Evolutionary conservation across 768 basidiomycete genomes (phyloP).

Genomic region (Naganishia kalamii): DNA sequence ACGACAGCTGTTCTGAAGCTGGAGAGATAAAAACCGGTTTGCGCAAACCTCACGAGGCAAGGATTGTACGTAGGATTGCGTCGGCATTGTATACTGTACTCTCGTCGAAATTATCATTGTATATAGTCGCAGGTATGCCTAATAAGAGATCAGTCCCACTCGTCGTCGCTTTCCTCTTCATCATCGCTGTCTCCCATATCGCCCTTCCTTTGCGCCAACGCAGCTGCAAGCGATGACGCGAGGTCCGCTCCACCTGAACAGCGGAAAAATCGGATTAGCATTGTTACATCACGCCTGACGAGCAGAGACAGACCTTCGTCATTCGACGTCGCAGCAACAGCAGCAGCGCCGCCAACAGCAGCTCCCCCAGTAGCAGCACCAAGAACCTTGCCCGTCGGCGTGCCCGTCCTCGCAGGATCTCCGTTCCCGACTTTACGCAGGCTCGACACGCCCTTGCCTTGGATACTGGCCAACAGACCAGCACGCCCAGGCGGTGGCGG

Average conservation of each 20-base stretch:
- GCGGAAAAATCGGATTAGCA: background rate
- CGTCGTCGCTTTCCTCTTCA: constrained; percentile 56
- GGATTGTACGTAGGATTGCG: too few species aligned
- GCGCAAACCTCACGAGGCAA: too few species aligned
- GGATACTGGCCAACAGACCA: constrained; percentile 66
- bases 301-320: background rate
- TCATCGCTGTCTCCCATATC: constrained; percentile 75
- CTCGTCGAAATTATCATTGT: too few species aligned
- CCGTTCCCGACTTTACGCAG: constrained; percentile 56
- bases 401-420: constrained; percentile 25
- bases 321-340: background rate
- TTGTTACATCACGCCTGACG: too few species aligned
- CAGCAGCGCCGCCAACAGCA: constrained; percentile 36
- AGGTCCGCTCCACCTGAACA: constrained; percentile 61
- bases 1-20: too few species aligned
- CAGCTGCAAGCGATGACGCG: constrained; percentile 75
- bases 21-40: too few species aligned
- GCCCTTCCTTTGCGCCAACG: constrained; percentile 74
- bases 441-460: constrained; percentile 67
- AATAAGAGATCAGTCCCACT: constrained; percentile 37
- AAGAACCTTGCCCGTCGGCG: constrained; percentile 28
- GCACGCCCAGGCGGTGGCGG: constrained; percentile 51
- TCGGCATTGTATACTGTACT: too few species aligned
- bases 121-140: background rate
- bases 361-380: constrained; percentile 28